Evolutionary conservation across 2,329 filamentous ascomycete species (phyloP).

Genomic region (Colletotrichum shisoi): DNA sequence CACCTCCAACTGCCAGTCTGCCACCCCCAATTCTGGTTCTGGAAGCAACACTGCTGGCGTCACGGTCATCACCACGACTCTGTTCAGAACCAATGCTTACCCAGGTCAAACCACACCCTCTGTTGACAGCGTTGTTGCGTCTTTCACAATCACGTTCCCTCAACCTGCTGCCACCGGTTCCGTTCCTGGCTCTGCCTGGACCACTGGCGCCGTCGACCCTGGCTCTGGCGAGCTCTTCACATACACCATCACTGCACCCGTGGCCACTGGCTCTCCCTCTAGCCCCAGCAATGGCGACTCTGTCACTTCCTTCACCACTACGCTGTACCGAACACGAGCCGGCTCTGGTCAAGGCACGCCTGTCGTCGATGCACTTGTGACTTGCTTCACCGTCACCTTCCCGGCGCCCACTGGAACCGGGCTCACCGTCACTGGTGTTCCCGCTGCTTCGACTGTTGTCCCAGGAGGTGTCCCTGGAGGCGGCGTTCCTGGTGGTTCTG

Average conservation of each 20-base stretch:
- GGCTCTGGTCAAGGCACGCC: slow-evolving; percentile 24
- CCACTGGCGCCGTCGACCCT: neutral
- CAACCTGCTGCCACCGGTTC: slow-evolving; percentile 1
- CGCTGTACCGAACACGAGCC: slow-evolving; percentile 32
- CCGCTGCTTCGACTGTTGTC: neutral
- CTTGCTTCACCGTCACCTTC: slow-evolving; percentile 44
- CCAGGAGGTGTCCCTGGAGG: neutral
- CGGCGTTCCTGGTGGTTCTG: slow-evolving; percentile 7
- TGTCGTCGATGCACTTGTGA: slow-evolving; percentile 36
- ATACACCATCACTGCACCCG: slow-evolving; percentile 11
- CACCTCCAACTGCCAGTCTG: slow-evolving; percentile 9
- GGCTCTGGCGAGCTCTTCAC: slow-evolving; percentile 18
- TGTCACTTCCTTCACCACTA: slow-evolving; percentile 36
- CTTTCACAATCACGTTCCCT: slow-evolving; percentile 34
- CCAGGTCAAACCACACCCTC: slow-evolving; percentile 10
- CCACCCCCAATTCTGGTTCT: slow-evolving; percentile 7
- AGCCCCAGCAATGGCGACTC: neutral
- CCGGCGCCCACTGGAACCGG: slow-evolving; percentile 26
- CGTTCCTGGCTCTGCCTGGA: slow-evolving; percentile 12
- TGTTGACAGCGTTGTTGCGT: slow-evolving; percentile 28
- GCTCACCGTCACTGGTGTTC: slow-evolving; percentile 4
- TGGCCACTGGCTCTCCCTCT: neutral
- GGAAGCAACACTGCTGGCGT: slow-evolving; percentile 16
- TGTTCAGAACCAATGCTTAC: slow-evolving; percentile 11
- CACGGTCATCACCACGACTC: slow-evolving; percentile 33